Percentiles rank a stretch among this genome's conserved stretches.
Evolutionary conservation across 176 grass and related monocot species (phyloP).

Genomic region (Cenchrus americanus): DNA sequence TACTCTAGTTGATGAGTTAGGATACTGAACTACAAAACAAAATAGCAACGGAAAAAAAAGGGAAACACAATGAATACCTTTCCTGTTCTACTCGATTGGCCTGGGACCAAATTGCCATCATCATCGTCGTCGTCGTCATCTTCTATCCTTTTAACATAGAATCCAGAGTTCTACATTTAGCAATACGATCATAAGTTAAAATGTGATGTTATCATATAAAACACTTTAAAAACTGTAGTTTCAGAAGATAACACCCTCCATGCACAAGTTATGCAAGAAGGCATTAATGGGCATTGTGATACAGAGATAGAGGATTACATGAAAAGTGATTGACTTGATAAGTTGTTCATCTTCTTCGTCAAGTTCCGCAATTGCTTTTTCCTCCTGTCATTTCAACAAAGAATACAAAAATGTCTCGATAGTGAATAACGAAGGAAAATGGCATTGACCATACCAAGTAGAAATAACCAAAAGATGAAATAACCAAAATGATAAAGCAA

Average conservation of each 20-base stretch:
- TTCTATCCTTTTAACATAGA: slow-evolving; percentile 80
- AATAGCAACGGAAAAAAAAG: neutral
- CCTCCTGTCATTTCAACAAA: slow-evolving; percentile 50
- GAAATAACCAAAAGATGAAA: neutral
- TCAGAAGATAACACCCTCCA: neutral
- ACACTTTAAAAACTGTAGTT: neutral
- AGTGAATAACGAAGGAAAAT: slow-evolving; percentile 2
- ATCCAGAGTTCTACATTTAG: slow-evolving; percentile 71
- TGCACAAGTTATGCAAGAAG: slow-evolving; percentile 8
- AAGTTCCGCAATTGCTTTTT: slow-evolving; percentile 67
- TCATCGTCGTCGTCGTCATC: slow-evolving; percentile 61
- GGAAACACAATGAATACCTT: slow-evolving; percentile 38
- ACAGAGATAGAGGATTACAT: slow-evolving; percentile 54
- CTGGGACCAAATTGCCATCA: slow-evolving; percentile 50
- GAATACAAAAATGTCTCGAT: slow-evolving; percentile 36
- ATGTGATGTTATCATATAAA: neutral
- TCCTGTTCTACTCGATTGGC: slow-evolving; percentile 30
- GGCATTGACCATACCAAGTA: neutral
- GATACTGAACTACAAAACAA: neutral
- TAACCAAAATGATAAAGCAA: neutral
- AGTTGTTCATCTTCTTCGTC: slow-evolving; percentile 87
- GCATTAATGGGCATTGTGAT: slow-evolving; percentile 26
- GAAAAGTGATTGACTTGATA: slow-evolving; percentile 88
- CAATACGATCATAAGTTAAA: slow-evolving; percentile 23
- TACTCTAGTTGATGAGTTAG: neutral